Evolutionary conservation across 192 early-diverging fungal species (phyloP), one percentile per base, ranked within the genome.

Genomic region (Coemansia reversa): DNA sequence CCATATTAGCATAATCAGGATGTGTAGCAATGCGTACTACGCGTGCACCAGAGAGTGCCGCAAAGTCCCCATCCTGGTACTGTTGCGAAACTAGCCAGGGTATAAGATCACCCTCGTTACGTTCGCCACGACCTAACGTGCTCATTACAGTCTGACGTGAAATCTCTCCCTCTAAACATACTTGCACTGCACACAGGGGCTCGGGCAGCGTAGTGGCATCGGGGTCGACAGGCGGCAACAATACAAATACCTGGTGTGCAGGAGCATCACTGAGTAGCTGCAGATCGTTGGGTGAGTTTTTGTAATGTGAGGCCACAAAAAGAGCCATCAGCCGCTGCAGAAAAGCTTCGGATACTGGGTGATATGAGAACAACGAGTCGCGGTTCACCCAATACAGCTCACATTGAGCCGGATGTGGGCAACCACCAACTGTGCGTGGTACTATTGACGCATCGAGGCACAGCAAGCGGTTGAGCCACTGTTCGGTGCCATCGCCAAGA

Each of bases 281-380:
- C 72, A 99, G 78, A 69, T 99, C 97, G 75, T 99, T 96, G 29
- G 97, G 97, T 39, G 91, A 92, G 82, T 99, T 99, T 79, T 99
- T 99, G 89, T 99, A 99, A 77, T 99, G 97, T 76, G 93, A 94
- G 22, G 97, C 93, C 27, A 98, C 95, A 64, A 98, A 99, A 30
- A 99, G 76, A 4, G 89, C 86, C 93, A 99, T 96, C 89, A 99
- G 97, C 51, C 90, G 90, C 79, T 97, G 97, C 82, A 99, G 76
- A 75, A 99, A 99, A 2, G 91, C 88, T 73, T 99, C 97, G 12
- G 89, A 91, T 7, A 96, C 95, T 8, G 96, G 94, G 73, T 99
- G 97, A 78, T 91, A 97, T 33, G 94, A 97, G 84, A 99, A 99
- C 52, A 99, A 85, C 28, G 97, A 94, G 75, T 99, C 97, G 59